Conservation (phyloP, 768 basidiomycete species). For the Trametes elegans region DNA sequence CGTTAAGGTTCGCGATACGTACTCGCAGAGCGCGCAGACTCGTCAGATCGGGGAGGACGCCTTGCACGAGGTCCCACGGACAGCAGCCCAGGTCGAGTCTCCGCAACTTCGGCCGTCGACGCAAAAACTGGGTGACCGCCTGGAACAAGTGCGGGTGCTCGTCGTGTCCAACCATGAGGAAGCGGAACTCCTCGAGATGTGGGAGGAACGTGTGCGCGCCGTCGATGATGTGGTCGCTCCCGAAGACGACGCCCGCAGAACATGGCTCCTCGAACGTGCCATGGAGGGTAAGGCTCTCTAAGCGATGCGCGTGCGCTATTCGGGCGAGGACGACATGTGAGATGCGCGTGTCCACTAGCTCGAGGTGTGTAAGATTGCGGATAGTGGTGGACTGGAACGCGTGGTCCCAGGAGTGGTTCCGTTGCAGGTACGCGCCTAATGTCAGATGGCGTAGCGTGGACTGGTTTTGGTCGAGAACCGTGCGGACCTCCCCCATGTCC, state of each 20-base stretch:
- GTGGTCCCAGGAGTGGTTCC: slow-evolving; percentile 65
- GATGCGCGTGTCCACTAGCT: slow-evolving; percentile 69
- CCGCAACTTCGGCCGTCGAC: slow-evolving; percentile 45
- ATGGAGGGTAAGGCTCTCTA: slow-evolving; percentile 63
- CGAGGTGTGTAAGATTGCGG: slow-evolving; percentile 64
- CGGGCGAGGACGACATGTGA: slow-evolving; percentile 60
- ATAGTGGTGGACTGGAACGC: slow-evolving; percentile 63
- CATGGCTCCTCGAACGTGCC: slow-evolving; percentile 61
- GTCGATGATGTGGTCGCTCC: slow-evolving; percentile 58
- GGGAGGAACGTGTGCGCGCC: slow-evolving; percentile 60
- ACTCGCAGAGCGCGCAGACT: slow-evolving; percentile 58
- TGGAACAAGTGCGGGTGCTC: slow-evolving; percentile 51
- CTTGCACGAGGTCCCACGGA: slow-evolving; percentile 59
- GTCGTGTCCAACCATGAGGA: slow-evolving; percentile 63
- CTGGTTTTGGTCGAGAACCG: slow-evolving; percentile 60
- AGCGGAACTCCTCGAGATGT: slow-evolving; percentile 59
- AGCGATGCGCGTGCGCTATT: slow-evolving; percentile 59
- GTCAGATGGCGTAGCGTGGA: slow-evolving; percentile 57
- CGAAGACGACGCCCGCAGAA: slow-evolving; percentile 58
- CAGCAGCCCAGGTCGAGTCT: slow-evolving; percentile 63
- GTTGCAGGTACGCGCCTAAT: slow-evolving; percentile 66
- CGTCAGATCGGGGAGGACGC: slow-evolving; percentile 48
- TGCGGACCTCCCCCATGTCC: slow-evolving; percentile 65
- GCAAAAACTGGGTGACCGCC: slow-evolving; percentile 53
- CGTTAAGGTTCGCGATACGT: slow-evolving; percentile 49